phyloP scores from a whole-genome alignment of 345 rosid genomes.

The Eucalyptus tenuipes region DNA sequence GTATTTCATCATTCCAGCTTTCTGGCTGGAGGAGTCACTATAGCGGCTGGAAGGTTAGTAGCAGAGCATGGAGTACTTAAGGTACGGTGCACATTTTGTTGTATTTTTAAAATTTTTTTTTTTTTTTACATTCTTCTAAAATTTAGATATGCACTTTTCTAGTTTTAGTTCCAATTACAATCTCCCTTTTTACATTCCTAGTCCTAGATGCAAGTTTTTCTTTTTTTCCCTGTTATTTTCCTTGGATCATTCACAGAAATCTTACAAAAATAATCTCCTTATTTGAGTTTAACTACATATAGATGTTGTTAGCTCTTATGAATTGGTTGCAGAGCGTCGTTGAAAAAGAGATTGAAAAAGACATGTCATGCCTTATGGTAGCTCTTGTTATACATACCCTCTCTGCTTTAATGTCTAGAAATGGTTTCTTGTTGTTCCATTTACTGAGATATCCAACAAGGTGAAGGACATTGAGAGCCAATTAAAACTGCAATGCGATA shows the following conservation, averaged over 20 bases:
- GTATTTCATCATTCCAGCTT: slow-evolving; percentile 91
- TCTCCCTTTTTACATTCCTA: not conserved
- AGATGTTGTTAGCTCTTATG: not conserved
- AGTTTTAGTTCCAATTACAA: not conserved
- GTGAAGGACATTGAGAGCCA: not conserved
- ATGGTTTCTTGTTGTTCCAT: not conserved
- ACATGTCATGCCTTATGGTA: not conserved
- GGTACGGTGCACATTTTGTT: slow-evolving; percentile 15
- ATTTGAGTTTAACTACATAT: not conserved
- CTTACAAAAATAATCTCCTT: not conserved
- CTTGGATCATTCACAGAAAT: not conserved
- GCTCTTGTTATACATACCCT: not conserved
- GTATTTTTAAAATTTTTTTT: not conserved
- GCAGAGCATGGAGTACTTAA: slow-evolving; percentile 62
- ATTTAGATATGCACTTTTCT: not conserved
- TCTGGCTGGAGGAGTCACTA: slow-evolving; percentile 88
- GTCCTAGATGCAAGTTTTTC: not conserved
- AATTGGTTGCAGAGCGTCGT: not conserved
- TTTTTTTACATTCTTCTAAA: not conserved
- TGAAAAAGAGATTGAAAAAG: not conserved
- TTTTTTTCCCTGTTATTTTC: not conserved
- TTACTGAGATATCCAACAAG: not conserved
- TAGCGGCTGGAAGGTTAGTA: slow-evolving; percentile 80
- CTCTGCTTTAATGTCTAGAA: not conserved
- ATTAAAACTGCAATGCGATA: not conserved